These are phyloP conservation scores for Cladosporium sp. DNA, from an alignment of 2,329 filamentous ascomycete species.

Conservation along the genomic window DNA sequence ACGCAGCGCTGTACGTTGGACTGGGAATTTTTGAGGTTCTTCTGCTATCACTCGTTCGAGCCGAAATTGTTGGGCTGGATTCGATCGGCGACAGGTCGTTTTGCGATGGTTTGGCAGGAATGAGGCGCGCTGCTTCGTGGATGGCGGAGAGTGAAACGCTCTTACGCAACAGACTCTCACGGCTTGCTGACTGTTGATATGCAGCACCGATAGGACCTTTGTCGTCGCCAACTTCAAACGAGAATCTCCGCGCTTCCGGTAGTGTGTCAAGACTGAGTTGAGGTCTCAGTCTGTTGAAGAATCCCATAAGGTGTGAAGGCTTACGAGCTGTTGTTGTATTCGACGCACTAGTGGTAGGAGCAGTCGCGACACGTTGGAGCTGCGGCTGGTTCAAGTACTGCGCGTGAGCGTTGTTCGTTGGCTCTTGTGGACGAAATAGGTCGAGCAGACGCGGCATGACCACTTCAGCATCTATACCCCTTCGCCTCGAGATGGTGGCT, in stretches of 20 bases:
- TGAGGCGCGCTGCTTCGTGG: neutral
- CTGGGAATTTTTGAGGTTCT: slow-evolving; percentile 45
- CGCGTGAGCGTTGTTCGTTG: neutral
- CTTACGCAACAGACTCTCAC: slow-evolving; percentile 27
- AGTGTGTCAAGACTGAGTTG: slow-evolving; percentile 26
- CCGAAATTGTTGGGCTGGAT: slow-evolving; percentile 28
- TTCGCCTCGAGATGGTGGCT: slow-evolving; percentile 36
- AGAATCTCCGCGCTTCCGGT: slow-evolving; percentile 39
- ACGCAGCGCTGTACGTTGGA: slow-evolving; percentile 36
- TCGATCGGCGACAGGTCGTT: slow-evolving; percentile 25
- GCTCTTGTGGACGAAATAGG: slow-evolving; percentile 27
- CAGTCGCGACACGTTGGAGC: slow-evolving; percentile 1
- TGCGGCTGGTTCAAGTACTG: neutral
- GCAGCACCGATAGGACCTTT: slow-evolving; percentile 23
- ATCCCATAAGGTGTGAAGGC: slow-evolving; percentile 29
- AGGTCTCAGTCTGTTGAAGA: slow-evolving; percentile 33
- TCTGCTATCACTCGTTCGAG: slow-evolving; percentile 19
- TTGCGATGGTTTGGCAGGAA: neutral
- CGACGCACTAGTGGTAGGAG: neutral
- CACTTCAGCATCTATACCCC: slow-evolving; percentile 35
- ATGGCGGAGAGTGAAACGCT: slow-evolving; percentile 29
- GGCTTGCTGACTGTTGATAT: neutral
- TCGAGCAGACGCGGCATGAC: slow-evolving; percentile 39
- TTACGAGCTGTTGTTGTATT: slow-evolving; percentile 10
- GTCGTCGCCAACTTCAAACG: slow-evolving; percentile 47